Percentiles rank a stretch among this genome's conserved stretches.
These are phyloP conservation scores for Colletotrichum shisoi DNA, from an alignment of 2,329 filamentous ascomycete species.

Conservation along the genomic window DNA sequence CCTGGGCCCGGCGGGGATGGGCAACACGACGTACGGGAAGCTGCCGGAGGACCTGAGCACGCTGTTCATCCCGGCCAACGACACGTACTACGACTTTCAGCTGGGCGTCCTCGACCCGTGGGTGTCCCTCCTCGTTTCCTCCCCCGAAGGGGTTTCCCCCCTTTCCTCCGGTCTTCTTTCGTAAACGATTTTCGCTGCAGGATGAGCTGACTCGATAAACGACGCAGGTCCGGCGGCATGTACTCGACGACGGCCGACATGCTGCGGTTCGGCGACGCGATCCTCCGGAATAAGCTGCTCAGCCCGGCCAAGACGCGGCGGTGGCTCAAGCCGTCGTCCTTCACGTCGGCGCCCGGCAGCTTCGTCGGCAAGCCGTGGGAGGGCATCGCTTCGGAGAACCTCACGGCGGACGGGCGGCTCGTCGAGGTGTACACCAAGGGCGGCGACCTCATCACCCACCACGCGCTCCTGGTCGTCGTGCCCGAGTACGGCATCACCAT, in stretches of 20 bases:
- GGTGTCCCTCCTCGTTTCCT: constrained; percentile 34
- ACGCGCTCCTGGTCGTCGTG: constrained; percentile 52
- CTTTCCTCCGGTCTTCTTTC: too few species aligned
- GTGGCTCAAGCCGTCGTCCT: constrained; percentile 56
- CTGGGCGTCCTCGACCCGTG: constrained; percentile 49
- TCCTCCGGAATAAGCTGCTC: constrained; percentile 54
- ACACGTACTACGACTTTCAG: constrained; percentile 48
- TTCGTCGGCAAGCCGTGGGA: constrained; percentile 59
- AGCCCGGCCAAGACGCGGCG: constrained; percentile 50
- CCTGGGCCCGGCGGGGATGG: constrained; percentile 54
- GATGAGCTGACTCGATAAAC: neutral
- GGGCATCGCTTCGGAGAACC: constrained; percentile 51
- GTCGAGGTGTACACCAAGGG: constrained; percentile 59
- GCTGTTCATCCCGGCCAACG: constrained; percentile 50
- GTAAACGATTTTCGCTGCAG: too few species aligned
- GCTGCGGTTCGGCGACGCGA: constrained; percentile 52
- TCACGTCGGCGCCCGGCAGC: constrained; percentile 50
- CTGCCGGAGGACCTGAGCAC: constrained; percentile 44
- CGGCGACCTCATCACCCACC: constrained; percentile 55
- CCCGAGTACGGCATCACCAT: constrained; percentile 58
- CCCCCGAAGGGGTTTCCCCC: too few species aligned
- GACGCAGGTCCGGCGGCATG: constrained; percentile 49
- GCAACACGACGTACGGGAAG: constrained; percentile 49
- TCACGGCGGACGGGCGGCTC: constrained; percentile 51
- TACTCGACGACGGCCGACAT: constrained; percentile 55